Percentiles rank a stretch among this genome's conserved stretches.
These are phyloP conservation scores for Daldinia bambusicola DNA, from an alignment of 495 filamentous ascomycete species.

Conservation along the genomic window DNA sequence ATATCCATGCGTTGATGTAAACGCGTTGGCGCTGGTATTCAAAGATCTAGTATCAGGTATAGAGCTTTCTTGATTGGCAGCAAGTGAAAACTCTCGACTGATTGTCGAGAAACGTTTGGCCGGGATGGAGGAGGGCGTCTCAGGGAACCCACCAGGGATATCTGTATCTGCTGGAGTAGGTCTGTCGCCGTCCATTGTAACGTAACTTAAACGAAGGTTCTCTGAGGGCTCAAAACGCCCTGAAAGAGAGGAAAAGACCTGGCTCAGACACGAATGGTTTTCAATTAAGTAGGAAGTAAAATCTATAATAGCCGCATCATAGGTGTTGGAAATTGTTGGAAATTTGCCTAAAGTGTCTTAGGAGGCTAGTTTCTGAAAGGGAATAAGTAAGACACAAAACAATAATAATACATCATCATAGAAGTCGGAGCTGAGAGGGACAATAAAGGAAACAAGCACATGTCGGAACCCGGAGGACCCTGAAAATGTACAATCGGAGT, in stretches of 20 bases:
- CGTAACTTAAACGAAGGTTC: background rate
- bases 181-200: slow-evolving; percentile 30
- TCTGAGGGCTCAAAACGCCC: background rate
- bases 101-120: background rate
- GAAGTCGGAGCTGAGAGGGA: background rate
- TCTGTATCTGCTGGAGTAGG: slow-evolving; percentile 32
- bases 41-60: slow-evolving; percentile 16
- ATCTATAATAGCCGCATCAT: slow-evolving; percentile 16
- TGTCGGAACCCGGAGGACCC: slow-evolving; percentile 30
- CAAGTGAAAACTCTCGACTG: slow-evolving; percentile 27
- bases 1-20: slow-evolving; percentile 12
- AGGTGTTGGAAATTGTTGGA: slow-evolving; percentile 2
- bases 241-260: background rate
- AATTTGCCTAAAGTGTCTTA: background rate
- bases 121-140: slow-evolving; percentile 31
- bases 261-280: background rate
- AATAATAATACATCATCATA: slow-evolving; percentile 6
- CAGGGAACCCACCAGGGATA: slow-evolving; percentile 40
- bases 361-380: background rate
- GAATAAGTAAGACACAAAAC: slow-evolving; percentile 11
- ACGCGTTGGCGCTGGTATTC: background rate
- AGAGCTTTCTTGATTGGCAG: slow-evolving; percentile 8
- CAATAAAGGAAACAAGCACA: slow-evolving; percentile 29
- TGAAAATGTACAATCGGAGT: slow-evolving; percentile 28
- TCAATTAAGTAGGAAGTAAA: slow-evolving; percentile 15